These are phyloP conservation scores for Tylopilus vinaceipallidus DNA, from an alignment of 768 basidiomycete species.

Conservation along the genomic window DNA sequence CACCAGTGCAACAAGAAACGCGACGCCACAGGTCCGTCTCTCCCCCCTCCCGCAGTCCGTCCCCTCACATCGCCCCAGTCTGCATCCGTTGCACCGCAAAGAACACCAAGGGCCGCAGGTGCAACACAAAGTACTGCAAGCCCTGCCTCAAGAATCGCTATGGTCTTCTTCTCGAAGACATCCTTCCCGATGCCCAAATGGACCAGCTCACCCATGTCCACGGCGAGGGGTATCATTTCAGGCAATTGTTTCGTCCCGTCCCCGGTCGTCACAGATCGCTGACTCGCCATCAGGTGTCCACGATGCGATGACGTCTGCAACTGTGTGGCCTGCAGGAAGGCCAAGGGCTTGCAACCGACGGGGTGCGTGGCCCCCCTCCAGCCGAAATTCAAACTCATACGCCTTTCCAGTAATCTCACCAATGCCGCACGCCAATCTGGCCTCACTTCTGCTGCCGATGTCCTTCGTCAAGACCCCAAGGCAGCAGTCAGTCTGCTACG, in stretches of 20 bases:
- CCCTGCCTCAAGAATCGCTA: slow-evolving; percentile 70
- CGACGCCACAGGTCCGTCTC: slow-evolving; percentile 44
- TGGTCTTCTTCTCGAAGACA: slow-evolving; percentile 42
- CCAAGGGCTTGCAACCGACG: slow-evolving; percentile 55
- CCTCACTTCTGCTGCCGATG: slow-evolving; percentile 37
- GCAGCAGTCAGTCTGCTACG: slow-evolving; percentile 26
- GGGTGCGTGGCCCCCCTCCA: slow-evolving; percentile 42
- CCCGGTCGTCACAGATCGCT: slow-evolving; percentile 12
- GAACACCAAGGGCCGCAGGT: slow-evolving; percentile 38
- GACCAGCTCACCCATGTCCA: slow-evolving; percentile 27
- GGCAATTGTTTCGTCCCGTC: slow-evolving; percentile 35
- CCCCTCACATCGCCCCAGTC: slow-evolving; percentile 23
- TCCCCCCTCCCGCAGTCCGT: background rate
- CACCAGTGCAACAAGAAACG: slow-evolving; percentile 73
- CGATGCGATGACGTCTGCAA: slow-evolving; percentile 66
- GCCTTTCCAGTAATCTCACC: slow-evolving; percentile 36
- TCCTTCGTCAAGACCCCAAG: slow-evolving; percentile 33
- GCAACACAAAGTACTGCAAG: slow-evolving; percentile 60
- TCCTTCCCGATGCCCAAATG: slow-evolving; percentile 36
- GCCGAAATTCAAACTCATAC: slow-evolving; percentile 9
- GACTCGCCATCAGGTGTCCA: slow-evolving; percentile 53
- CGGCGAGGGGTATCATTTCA: slow-evolving; percentile 46
- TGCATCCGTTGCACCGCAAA: slow-evolving; percentile 38
- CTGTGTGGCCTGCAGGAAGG: slow-evolving; percentile 63
- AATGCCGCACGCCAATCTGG: slow-evolving; percentile 38